phyloP scores from a whole-genome alignment of 2,329 filamentous ascomycete genomes.

The Colletotrichum coccodes region DNA sequence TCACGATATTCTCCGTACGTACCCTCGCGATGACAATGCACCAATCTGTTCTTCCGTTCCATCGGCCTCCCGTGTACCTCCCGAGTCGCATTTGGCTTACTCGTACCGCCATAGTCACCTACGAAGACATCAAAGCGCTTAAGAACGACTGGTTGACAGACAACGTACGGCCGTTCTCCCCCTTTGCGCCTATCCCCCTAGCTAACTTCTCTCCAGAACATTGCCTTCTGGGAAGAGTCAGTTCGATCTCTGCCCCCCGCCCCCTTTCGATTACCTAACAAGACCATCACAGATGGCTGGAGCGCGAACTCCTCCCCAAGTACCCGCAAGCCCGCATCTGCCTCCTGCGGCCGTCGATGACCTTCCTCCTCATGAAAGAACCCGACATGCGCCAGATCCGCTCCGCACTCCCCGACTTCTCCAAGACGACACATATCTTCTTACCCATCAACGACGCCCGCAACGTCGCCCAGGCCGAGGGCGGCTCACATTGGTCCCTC shows the following conservation, averaged over 20 bases:
- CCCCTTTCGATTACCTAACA: constrained; percentile 16
- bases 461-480: constrained; percentile 82
- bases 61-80: not conserved
- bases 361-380: constrained; percentile 87
- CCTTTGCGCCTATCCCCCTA: constrained; percentile 28
- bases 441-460: constrained; percentile 92
- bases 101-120: constrained; percentile 70
- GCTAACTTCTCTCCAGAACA: constrained; percentile 69
- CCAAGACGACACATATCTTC: constrained; percentile 88
- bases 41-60: not conserved
- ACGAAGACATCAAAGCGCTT: constrained; percentile 88
- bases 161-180: constrained; percentile 69
- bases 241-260: constrained; percentile 36
- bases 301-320: constrained; percentile 84
- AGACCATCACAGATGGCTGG: constrained; percentile 72
- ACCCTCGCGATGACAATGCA: not conserved
- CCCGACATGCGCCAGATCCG: constrained; percentile 64
- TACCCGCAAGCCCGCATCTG: constrained; percentile 88
- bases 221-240: constrained; percentile 98
- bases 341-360: constrained; percentile 92
- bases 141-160: constrained; percentile 97
- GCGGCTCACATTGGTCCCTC: constrained; percentile 93
- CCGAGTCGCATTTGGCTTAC: constrained; percentile 4
- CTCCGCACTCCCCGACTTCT: constrained; percentile 83
- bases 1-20: constrained; percentile 40